Conservation (phyloP, 2,329 filamentous ascomycete genomes). For the Monilinia fructigena region DNA sequence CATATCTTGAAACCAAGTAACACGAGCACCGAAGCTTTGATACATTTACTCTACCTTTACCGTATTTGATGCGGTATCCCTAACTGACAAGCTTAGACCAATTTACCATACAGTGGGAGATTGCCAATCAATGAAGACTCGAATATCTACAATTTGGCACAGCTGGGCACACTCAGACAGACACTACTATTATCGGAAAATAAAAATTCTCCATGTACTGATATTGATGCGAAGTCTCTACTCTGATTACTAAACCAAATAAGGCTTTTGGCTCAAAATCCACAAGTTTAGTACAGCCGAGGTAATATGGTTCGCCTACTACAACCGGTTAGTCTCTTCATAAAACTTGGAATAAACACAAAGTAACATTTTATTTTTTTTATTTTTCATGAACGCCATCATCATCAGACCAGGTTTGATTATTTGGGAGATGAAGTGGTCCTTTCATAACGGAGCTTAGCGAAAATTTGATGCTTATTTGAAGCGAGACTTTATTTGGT, state of each 20-base stretch:
- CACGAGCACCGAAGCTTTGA: constrained; percentile 8
- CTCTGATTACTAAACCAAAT: constrained; percentile 3
- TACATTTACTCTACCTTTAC: background rate
- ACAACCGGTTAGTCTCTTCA: constrained; percentile 3
- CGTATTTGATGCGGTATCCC: background rate
- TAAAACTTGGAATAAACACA: constrained; percentile 12
- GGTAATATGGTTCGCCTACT: constrained; percentile 6
- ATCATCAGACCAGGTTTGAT: constrained; percentile 19
- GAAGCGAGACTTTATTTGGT: constrained; percentile 21
- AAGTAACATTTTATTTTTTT: background rate
- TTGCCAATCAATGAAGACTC: constrained; percentile 12
- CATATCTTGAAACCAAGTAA: constrained; percentile 16
- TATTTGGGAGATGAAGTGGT: constrained; percentile 29
- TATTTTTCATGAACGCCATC: constrained; percentile 14
- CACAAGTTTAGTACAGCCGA: background rate
- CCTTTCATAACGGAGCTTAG: constrained; percentile 32
- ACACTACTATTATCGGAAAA: constrained; percentile 7
- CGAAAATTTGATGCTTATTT: constrained; percentile 23
- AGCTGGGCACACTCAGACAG: background rate
- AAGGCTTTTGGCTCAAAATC: background rate
- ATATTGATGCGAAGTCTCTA: constrained; percentile 5
- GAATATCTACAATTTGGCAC: constrained; percentile 8
- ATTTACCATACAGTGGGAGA: background rate
- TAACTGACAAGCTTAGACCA: constrained; percentile 8
- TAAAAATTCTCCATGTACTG: constrained; percentile 8